A percentile compares a stretch with the other conserved stretches of the same genome.
Conservation (phyloP, 208 protist species). For the Crithidia sp. region DNA sequence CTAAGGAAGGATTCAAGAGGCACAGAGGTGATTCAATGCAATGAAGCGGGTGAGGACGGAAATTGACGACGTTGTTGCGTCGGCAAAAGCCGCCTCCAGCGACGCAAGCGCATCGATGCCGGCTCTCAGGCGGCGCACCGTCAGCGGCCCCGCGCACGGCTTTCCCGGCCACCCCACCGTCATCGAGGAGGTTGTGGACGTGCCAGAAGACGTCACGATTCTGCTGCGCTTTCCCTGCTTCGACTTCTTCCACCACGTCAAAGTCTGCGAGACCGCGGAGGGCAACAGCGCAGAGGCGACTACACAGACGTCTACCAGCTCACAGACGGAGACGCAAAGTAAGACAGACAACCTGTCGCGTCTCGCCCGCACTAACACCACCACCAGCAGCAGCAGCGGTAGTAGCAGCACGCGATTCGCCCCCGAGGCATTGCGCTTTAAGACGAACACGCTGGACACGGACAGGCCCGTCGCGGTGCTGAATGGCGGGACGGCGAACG, state of each 20-base stretch:
- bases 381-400: background rate
- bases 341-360: no score
- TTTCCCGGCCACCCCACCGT: conserved; percentile 18
- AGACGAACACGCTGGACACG: conserved; percentile 45
- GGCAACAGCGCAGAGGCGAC: background rate
- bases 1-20: no score
- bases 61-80: no score
- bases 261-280: conserved; percentile 60
- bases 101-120: background rate
- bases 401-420: conserved; percentile 18
- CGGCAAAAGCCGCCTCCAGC: no score
- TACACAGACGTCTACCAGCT: no score
- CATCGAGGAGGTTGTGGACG: conserved; percentile 57
- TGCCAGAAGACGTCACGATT: conserved; percentile 45
- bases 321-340: no score
- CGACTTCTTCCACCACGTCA: conserved; percentile 78
- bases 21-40: no score
- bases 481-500: conserved; percentile 34
- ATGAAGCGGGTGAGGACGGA: no score
- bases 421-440: conserved; percentile 44
- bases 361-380: background rate
- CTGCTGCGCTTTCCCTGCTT: conserved; percentile 83
- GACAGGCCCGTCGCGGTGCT: conserved; percentile 56
- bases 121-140: background rate
- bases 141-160: conserved; percentile 13